Percentiles rank a stretch among this genome's conserved stretches.
phyloP scores from a whole-genome alignment of 1,139 yeast species.

The Hemisphaericaspora xylanilytica region DNA sequence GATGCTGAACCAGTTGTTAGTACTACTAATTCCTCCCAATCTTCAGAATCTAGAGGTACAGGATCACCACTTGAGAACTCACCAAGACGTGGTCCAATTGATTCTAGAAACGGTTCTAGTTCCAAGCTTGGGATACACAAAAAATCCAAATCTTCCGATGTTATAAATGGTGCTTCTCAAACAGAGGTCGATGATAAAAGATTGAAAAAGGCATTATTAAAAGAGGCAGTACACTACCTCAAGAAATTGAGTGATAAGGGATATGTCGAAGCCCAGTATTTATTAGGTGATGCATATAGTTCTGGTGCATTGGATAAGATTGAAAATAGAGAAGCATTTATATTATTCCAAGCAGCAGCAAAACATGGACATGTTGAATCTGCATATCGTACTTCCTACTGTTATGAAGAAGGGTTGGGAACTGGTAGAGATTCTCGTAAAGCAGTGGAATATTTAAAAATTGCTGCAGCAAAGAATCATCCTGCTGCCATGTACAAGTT shows the following conservation, averaged over 20 bases:
- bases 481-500: slow-evolving; percentile 94
- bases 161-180: slow-evolving; percentile 16
- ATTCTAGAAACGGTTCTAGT: slow-evolving; percentile 10
- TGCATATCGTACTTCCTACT: slow-evolving; percentile 86
- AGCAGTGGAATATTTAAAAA: slow-evolving; percentile 77
- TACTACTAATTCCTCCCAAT: slow-evolving; percentile 13
- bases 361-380: slow-evolving; percentile 91
- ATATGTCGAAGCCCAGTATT: slow-evolving; percentile 84
- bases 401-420: slow-evolving; percentile 93
- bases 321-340: slow-evolving; percentile 76
- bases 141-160: slow-evolving; percentile 24
- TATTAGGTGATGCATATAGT: slow-evolving; percentile 82
- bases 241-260: slow-evolving; percentile 78
- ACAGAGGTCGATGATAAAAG: slow-evolving; percentile 24
- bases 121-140: slow-evolving; percentile 12
- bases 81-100: slow-evolving; percentile 22
- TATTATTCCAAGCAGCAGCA: slow-evolving; percentile 82
- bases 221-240: slow-evolving; percentile 73
- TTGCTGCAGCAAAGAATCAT: slow-evolving; percentile 88
- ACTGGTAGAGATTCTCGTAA: slow-evolving; percentile 85
- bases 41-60: slow-evolving; percentile 13
- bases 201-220: slow-evolving; percentile 52
- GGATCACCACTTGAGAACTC: slow-evolving; percentile 22
- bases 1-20: slow-evolving; percentile 24
- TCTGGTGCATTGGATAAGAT: slow-evolving; percentile 83